Evolutionary conservation across 345 rosid species (phyloP).

Genomic region (Trapa incisa): DNA sequence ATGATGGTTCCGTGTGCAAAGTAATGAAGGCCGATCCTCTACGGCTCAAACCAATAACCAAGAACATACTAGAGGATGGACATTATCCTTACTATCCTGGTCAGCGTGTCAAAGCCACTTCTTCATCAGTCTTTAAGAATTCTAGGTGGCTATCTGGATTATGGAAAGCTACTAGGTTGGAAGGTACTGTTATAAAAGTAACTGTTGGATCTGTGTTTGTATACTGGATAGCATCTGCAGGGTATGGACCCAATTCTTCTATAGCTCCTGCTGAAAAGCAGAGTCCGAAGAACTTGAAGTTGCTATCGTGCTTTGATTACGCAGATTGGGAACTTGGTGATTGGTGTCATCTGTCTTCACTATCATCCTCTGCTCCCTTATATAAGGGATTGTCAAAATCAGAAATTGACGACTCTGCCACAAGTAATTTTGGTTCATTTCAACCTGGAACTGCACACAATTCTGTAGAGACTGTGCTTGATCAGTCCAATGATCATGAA

Average conservation of each 20-base stretch:
- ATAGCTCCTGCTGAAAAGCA: conserved; percentile 88
- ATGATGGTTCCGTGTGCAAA: conserved; percentile 92
- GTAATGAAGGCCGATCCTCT: conserved; percentile 75
- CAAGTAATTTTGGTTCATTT: conserved; percentile 19
- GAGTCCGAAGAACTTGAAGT: conserved; percentile 71
- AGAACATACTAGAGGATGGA: conserved; percentile 70
- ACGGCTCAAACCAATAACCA: conserved; percentile 58
- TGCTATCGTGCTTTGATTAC: conserved; percentile 76
- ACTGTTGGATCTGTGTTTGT: conserved; percentile 73
- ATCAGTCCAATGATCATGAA: conserved; percentile 36
- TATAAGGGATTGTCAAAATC: conserved; percentile 42
- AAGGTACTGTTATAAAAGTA: conserved; percentile 90
- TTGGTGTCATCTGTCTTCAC: conserved; percentile 61
- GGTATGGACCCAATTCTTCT: conserved; percentile 76
- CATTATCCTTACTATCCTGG: conserved; percentile 83
- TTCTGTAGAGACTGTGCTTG: conserved; percentile 34
- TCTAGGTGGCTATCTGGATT: conserved; percentile 73
- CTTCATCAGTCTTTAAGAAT: conserved; percentile 75
- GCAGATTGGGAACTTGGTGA: conserved; percentile 96
- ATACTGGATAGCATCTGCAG: conserved; percentile 96
- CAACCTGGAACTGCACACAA: conserved; percentile 14
- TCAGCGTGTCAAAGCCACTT: conserved; percentile 81
- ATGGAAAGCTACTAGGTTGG: conserved; percentile 82
- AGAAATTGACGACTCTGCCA: conserved; percentile 34
- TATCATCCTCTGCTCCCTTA: conserved; percentile 30